Base-by-base conservation (phyloP, 495 filamentous ascomycete species). In the Lophiostoma macrostomum region DNA sequence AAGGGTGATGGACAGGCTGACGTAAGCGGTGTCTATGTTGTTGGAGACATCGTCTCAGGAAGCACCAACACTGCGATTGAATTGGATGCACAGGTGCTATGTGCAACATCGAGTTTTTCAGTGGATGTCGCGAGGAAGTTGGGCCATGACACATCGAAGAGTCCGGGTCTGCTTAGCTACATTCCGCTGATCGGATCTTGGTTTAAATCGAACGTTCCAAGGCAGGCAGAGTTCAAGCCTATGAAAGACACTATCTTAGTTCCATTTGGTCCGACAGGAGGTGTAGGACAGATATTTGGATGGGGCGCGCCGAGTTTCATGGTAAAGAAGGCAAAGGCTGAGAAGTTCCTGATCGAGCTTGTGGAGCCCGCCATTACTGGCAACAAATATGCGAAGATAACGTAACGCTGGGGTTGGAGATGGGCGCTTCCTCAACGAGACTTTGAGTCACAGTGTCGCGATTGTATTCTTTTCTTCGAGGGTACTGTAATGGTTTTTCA, bases 241-340 rank as follows among this genome's bases (percentile, higher is more conserved):
- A 66, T 67, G 30, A 46, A 55, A 20, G 69, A 71, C 39, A 64
- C 64, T 40, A 62, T 68, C 48, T 34, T 76, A 30, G 76, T 83
- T 32, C 79, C 82, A 0, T 71, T 82, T 53, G 82, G 80, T 0
- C 57, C 54, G 22, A 72, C 62, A 25, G 72, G 68, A 24, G 79
- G 78, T 30, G 77, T 84, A 22, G 81, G 80, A 0, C 74, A 74
- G 1, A 69, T 70, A 1, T 74, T 77, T 64, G 80, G 80, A 0
- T 82, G 57, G 47, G 31, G 27, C 5, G 5, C 34, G 13, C 43
- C 43, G 6, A 8, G 4, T 11, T 46, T 46, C 13, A 16, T 28
- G 1, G 43, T 46, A 14, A 46, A 46, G 27, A 46, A 46, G 16
- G 43, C 22, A 5, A 46, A 46, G 29, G 43, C 25, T 7, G 29